Evolutionary conservation across 2,329 filamentous ascomycete species (phyloP), one percentile per base, ranked within the genome.

Genomic region (Ophiostoma sp.): DNA sequence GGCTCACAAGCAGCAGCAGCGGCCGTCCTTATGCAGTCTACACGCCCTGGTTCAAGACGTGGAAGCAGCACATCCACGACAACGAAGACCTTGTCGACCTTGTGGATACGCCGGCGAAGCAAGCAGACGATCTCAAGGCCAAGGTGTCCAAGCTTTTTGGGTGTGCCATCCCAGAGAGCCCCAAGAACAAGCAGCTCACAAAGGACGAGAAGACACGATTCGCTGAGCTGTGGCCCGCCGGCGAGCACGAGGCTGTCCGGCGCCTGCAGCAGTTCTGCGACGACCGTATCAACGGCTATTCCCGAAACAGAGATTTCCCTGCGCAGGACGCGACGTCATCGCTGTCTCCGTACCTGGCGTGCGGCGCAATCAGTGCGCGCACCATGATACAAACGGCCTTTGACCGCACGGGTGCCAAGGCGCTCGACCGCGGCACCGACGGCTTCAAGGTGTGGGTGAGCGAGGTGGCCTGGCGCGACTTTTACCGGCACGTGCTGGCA

Each of bases 1-100:
- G 81, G 49, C 77, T 96, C 49, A 78, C 79, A 18, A 91, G 83
- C 7, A 91, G 83, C 5, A 88, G 90, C 3, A 78, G 82, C 2
- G 92, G 92, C 1, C 91, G 86, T 67, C 91, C 94, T 74, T 96
- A 95, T 73, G 86, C 91, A 0, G 91, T 97, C 0, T 97, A 95
- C 73, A 87, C 83, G 2, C 93, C 92, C 0, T 97, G 92, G 92
- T 94, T 85, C 75, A 83, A 87, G 16, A 75, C 89, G 0, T 97
- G 93, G 92, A 78, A 93, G 36, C 84, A 85, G 4, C 85, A 93
- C 72, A 74, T 96, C 5, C 88, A 93, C 70, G 81, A 84, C 3
- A 87, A 96, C 71, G 84, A 85, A 0, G 83, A 91, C 14, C 79
- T 92, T 0, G 78, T 96, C 0, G 82, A 89, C 47, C 77, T 86